Percentiles rank a stretch among this genome's conserved stretches.
These are phyloP conservation scores for Elasticomyces elasticus DNA, from an alignment of 495 filamentous ascomycete species.

Conservation along the genomic window DNA sequence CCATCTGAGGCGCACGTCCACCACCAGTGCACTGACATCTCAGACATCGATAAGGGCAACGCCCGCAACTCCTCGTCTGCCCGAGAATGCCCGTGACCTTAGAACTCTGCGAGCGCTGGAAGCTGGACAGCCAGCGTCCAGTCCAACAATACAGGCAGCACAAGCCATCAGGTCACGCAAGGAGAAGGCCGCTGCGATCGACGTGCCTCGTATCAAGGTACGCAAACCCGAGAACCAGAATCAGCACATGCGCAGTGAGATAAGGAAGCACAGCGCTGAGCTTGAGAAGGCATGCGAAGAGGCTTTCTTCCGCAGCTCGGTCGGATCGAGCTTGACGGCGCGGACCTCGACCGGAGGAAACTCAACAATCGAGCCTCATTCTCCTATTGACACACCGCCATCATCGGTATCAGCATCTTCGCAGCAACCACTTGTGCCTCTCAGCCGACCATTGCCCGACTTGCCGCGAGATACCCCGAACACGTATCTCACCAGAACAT, in stretches of 20 bases:
- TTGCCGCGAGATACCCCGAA: conserved; percentile 34
- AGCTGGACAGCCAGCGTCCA: conserved; percentile 8
- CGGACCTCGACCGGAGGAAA: conserved; percentile 26
- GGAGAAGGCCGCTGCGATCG: conserved; percentile 10
- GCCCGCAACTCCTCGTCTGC: conserved; percentile 23
- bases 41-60: conserved; percentile 4
- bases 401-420: conserved; percentile 21
- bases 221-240: conserved; percentile 38
- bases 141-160: conserved; percentile 15
- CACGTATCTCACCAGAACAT: conserved; percentile 41
- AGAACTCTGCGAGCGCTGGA: conserved; percentile 8
- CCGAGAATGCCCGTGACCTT: conserved; percentile 5
- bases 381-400: conserved; percentile 32
- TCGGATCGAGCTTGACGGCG: conserved; percentile 38
- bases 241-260: conserved; percentile 50
- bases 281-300: conserved; percentile 63
- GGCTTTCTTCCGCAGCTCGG: conserved; percentile 67
- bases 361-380: no score
- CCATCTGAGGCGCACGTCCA: conserved; percentile 39
- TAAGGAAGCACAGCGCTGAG: conserved; percentile 55
- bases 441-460: conserved; percentile 29
- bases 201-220: conserved; percentile 23
- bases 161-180: conserved; percentile 24
- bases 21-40: conserved; percentile 20
- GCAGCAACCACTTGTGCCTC: not conserved